Evolutionary conservation across 2,329 filamentous ascomycete species (phyloP), one percentile per base, ranked within the genome.

Genomic region (Ceratocystis huliohia): DNA sequence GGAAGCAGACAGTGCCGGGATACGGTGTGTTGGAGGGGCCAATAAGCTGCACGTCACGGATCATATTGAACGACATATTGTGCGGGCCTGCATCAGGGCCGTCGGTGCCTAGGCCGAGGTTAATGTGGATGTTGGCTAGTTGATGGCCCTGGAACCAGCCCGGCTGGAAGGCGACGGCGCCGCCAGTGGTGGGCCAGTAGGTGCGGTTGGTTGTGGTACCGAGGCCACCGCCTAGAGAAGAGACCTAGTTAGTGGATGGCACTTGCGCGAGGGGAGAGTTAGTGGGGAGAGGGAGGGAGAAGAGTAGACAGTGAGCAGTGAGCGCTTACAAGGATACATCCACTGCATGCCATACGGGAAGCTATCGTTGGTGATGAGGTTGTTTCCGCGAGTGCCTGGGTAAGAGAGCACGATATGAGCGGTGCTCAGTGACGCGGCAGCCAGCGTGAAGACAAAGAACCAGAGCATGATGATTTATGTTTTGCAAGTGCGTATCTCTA

Each of bases 61-160:
- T 77, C 83, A 96, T 94, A 25, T 85, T 80, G 74, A 88, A 84
- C 70, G 90, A 95, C 87, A 95, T 95, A 80, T 97, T 97, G 5
- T 77, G 75, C 0, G 94, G 93, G 6, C 88, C 84, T 67, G 75
- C 72, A 68, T 82, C 80, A 17, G 84, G 84, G 0, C 82, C 84
- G 8, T 82, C 80, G 44, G 82, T 90, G 70, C 89, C 91, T 70
- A 92, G 85, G 70, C 94, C 94, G 66, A 97, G 81, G 78, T 97
- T 97, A 77, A 97, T 80, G 78, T 96, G 96, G 74, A 96, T 82
- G 71, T 91, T 84, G 20, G 91, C 93, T 5, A 84, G 87, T 45
- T 83, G 75, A 75, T 97, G 94, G 70, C 94, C 94, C 67, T 87
- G 85, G 79, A 96, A 96, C 94, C 94, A 97, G 72, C 93, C 94